Percentiles rank a stretch among this genome's conserved stretches.
phyloP scores from a whole-genome alignment of 2,329 filamentous ascomycete genomes.

The Neofusicoccum laricinum region DNA sequence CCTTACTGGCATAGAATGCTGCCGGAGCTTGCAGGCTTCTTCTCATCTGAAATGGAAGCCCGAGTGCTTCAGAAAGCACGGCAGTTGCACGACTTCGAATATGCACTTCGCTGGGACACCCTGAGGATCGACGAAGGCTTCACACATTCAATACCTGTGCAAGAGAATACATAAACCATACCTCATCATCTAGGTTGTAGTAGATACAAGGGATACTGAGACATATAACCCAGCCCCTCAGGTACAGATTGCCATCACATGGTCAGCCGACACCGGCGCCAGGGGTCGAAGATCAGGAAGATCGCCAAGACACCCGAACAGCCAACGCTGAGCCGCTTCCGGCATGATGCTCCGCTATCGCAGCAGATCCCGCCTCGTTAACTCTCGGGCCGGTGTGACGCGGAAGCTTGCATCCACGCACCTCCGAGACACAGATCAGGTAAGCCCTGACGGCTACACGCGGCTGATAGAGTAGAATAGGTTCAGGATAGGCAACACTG shows the following conservation, averaged over 20 bases:
- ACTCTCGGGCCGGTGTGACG: not conserved
- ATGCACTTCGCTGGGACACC: no score
- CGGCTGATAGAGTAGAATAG: not conserved
- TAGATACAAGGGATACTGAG: not conserved
- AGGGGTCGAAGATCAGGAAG: constrained; percentile 12
- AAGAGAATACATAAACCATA: not conserved
- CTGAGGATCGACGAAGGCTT: not conserved
- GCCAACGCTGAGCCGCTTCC: constrained; percentile 1
- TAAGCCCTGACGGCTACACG: not conserved
- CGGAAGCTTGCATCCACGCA: not conserved
- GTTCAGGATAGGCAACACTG: not conserved
- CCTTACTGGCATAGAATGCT: not conserved
- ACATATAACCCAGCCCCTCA: not conserved
- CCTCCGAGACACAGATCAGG: not conserved
- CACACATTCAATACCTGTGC: no score
- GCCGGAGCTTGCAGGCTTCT: not conserved
- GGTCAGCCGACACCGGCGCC: not conserved
- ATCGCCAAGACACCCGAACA: constrained; percentile 13
- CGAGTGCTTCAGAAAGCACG: not conserved
- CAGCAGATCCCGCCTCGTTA: constrained; percentile 6
- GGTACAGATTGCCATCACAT: not conserved
- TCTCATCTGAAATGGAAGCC: not conserved
- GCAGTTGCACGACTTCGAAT: no score
- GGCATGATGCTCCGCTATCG: not conserved
- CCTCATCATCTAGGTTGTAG: not conserved